These are phyloP conservation scores for Leishmania braziliensis DNA, from an alignment of 208 protist species.

Conservation along the genomic window DNA sequence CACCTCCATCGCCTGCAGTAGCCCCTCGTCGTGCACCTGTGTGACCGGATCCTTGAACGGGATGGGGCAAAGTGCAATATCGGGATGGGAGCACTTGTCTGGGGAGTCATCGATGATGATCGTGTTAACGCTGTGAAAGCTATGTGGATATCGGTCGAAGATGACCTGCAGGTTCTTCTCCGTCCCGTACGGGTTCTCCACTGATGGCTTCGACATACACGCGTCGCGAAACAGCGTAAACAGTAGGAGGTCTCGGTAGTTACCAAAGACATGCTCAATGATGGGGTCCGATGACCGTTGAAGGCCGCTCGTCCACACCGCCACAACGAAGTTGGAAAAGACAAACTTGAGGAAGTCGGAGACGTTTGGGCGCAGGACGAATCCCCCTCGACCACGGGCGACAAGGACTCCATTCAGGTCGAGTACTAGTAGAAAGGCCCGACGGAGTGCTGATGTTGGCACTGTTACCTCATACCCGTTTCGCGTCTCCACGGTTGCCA, in stretches of 20 bases:
- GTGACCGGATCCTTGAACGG: conserved; percentile 73
- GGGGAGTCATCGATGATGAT: conserved; percentile 92
- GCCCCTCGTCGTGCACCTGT: conserved; percentile 67
- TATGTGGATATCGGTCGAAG: conserved; percentile 80
- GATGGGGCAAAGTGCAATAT: conserved; percentile 86
- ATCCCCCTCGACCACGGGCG: conserved; percentile 66
- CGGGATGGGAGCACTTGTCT: conserved; percentile 90
- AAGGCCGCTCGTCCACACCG: conserved; percentile 90
- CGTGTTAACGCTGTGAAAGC: conserved; percentile 89
- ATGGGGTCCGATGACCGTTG: conserved; percentile 85
- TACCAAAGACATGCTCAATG: conserved; percentile 85
- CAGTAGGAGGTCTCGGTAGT: conserved; percentile 78
- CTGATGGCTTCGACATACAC: conserved; percentile 58
- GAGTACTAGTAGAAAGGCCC: conserved; percentile 85
- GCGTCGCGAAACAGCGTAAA: conserved; percentile 81
- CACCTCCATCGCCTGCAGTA: conserved; percentile 66
- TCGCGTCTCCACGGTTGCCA: conserved; percentile 67
- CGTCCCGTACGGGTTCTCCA: conserved; percentile 77
- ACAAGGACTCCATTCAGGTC: conserved; percentile 92
- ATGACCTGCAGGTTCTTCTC: conserved; percentile 87
- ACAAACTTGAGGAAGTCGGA: conserved; percentile 82
- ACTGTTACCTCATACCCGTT: conserved; percentile 86
- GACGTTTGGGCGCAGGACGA: conserved; percentile 74
- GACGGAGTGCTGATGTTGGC: conserved; percentile 48
- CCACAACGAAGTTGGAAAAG: conserved; percentile 89